Evolutionary conservation across 805 yeast species (phyloP).

Genomic region (Schizosaccharomyces japonicus): DNA sequence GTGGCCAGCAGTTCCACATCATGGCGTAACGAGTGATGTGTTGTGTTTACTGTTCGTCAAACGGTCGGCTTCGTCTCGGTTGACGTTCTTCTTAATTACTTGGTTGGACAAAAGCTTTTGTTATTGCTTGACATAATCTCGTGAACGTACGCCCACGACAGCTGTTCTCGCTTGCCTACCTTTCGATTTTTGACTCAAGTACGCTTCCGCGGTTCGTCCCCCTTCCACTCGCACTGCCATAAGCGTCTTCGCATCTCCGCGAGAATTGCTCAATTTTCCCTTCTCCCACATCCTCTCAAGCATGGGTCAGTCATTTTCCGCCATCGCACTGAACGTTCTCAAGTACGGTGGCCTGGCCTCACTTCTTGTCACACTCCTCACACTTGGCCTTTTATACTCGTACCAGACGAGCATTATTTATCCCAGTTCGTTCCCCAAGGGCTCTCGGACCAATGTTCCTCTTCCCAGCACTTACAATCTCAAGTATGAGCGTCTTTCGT

Average conservation of each 20-base stretch:
- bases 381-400: constrained; percentile 21
- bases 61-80: too few species aligned
- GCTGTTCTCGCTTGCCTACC: not conserved
- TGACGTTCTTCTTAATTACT: too few species aligned
- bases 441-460: constrained; percentile 38
- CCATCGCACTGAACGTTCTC: not conserved
- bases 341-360: not conserved
- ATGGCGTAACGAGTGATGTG: too few species aligned
- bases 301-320: not conserved
- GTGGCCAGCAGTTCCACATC: too few species aligned
- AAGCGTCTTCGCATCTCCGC: not conserved
- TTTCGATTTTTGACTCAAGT: not conserved
- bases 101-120: too few species aligned
- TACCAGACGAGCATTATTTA: constrained; percentile 52
- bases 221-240: not conserved
- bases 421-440: constrained; percentile 60
- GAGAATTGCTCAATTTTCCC: not conserved
- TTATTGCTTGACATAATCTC: too few species aligned
- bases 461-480: constrained; percentile 52
- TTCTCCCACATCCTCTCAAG: not conserved
- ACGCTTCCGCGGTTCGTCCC: not conserved
- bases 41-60: too few species aligned
- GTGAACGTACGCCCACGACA: too few species aligned
- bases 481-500: constrained; percentile 34
- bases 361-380: not conserved